Base-by-base conservation (phyloP, 306 rosid genomes). In the Fragaria vesca region DNA sequence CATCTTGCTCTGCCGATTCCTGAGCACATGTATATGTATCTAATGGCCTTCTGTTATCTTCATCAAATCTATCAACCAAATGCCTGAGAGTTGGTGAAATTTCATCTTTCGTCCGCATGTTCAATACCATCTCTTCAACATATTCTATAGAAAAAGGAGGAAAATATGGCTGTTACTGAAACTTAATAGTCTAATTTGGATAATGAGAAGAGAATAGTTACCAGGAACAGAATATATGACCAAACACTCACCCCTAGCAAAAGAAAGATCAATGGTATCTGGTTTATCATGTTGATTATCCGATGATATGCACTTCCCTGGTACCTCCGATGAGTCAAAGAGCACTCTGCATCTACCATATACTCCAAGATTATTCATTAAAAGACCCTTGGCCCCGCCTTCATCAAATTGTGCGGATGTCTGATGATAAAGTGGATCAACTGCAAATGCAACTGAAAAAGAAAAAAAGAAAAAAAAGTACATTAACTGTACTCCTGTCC, bases 341-440 rank as follows among this genome's bases (percentile, higher is more conserved):
- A 93, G 97, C 75, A 95, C 87, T 81, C 87, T 88, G 87, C 99
- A 93, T 70, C 87, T 88, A 81, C 95, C 93, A 82, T 87, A 95
- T 15, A 95, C 88, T 61, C 99, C 92, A 15, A 95, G 97, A 86
- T 95, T 95, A 77, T 90, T 95, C 97, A 95, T 86, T 72, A 93
- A 82, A 71, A 93, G 94, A 83, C 97, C 99, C 89, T 85, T 90
- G 66, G 99, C 99, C 81, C 99, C 99, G 45, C 99, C 99, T 90
- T 95, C 99, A 54, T 95, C 97, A 73, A 95, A 95, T 83, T 93
- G 94, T 72, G 97, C 96, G 12, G 99, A 88, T 50, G 99, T 93
- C 82, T 95, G 96, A 81, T 91, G 96, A 84, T 93, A 95, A 68
- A 95, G 97, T 16, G 97, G 99, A 81, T 95, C 99, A 85, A 95